phyloP scores from a whole-genome alignment of 2,329 filamentous ascomycete species.

The Leptosphaerulina australis region DNA sequence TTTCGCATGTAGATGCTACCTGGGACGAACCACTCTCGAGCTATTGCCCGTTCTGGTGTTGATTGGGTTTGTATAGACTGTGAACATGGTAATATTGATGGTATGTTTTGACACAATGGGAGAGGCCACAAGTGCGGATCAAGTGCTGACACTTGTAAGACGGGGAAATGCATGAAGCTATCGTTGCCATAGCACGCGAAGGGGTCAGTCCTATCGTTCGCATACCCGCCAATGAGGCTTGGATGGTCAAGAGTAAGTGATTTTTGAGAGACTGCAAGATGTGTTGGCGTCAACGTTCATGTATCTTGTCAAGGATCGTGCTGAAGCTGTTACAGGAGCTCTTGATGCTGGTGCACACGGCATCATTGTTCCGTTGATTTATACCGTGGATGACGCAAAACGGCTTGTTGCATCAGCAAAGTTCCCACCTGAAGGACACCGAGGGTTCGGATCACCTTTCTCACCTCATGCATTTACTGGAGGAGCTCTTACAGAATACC shows the following conservation, averaged over 20 bases:
- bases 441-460: constrained; percentile 64
- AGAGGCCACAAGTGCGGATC: too few relatives aligned
- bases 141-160: constrained; percentile 45
- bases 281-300: too few relatives aligned
- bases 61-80: constrained; percentile 63
- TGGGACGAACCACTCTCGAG: constrained; percentile 59
- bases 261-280: neutral
- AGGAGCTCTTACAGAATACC: constrained; percentile 54
- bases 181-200: constrained; percentile 55
- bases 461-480: constrained; percentile 55
- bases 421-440: constrained; percentile 61
- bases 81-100: constrained; percentile 63
- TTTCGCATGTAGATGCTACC: constrained; percentile 53
- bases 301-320: neutral
- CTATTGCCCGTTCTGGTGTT: constrained; percentile 59
- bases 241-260: constrained; percentile 64
- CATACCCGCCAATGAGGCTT: constrained; percentile 63
- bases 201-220: constrained; percentile 54
- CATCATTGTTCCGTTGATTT: constrained; percentile 61
- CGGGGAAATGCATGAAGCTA: constrained; percentile 61
- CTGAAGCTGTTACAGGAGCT: constrained; percentile 48
- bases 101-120: too few relatives aligned
- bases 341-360: constrained; percentile 66
- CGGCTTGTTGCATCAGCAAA: constrained; percentile 60
- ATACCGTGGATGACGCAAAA: constrained; percentile 60